Evolutionary conservation across 495 filamentous ascomycete genomes (phyloP), one percentile per base, ranked within the genome.

Genomic region (Penicillium psychrofluorescens): DNA sequence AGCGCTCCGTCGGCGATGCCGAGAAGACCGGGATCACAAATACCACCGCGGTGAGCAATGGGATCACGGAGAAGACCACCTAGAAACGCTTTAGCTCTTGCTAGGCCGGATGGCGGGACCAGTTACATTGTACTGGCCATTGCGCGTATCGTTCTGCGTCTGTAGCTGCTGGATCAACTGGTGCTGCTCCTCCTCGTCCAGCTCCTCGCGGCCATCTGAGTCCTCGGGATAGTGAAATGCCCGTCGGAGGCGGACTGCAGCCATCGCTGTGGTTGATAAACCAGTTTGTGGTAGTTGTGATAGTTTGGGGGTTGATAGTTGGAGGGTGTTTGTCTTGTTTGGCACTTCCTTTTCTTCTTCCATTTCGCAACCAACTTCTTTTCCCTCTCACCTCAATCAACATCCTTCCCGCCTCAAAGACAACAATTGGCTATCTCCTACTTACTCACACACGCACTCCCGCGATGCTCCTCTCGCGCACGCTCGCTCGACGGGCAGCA

Each of bases 101-200:
- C 33, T 10, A 11, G 7, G 15, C 22, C 4, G 22, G 22, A 22
- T 22, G 22, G 22, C 22, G 22, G 22, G 22, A 22, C 22, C 22
- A 22, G 22, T 51, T 70, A 79, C 76, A 41, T 63, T 72, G 66
- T 83, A 86, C 49, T 76, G 63, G 9, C 62, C 66, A 58, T 86
- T 85, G 41, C 74, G 74, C 15, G 51, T 45, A 31, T 71, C 64
- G 67, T 89, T 81, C 51, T 84, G 67, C 12, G 33, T 38, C 30
- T 72, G 58, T 13, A 90, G 72, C 46, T 62, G 52, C 9, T 56
- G 44, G 49, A 92, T 90, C 0, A 89, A 64, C 38, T 64, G 59
- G 53, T 90, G 86, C 68, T 92, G 87, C 57, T 89, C 82, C 74
- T 85, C 73, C 56, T 85, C 83, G 49, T 85, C 83, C 29, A 83